Conservation (phyloP, 495 filamentous ascomycete genomes). For the Neurospora sp. region DNA sequence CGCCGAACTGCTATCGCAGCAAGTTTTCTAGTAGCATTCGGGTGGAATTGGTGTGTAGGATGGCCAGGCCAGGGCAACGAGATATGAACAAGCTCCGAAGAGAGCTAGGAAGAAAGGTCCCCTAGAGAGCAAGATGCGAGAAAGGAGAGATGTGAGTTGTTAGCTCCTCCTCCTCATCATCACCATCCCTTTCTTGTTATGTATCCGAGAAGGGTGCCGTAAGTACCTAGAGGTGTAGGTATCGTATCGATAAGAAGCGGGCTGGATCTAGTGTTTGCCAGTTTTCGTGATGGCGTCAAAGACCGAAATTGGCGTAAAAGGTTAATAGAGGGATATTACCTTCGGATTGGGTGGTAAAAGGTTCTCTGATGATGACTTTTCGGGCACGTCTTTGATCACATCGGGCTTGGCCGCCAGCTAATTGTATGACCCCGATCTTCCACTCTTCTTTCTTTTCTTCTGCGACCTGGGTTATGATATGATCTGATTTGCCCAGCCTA, state of each 20-base stretch:
- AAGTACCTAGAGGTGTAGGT: background rate
- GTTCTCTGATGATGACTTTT: background rate
- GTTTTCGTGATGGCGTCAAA: background rate
- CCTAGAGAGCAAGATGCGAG: background rate
- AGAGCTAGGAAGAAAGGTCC: background rate
- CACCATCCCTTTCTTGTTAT: background rate
- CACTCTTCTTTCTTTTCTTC: background rate
- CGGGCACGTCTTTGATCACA: background rate
- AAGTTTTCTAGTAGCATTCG: background rate
- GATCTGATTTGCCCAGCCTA: background rate
- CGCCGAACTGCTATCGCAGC: background rate
- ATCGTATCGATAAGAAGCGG: background rate
- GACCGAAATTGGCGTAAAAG: background rate
- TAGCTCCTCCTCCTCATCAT: background rate
- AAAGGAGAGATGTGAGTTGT: background rate
- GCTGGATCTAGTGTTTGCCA: background rate
- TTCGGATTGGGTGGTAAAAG: background rate
- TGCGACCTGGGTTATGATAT: background rate
- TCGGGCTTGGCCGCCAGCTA: background rate
- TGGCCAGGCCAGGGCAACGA: background rate
- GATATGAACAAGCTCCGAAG: background rate
- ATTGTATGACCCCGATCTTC: background rate
- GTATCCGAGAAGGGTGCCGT: background rate
- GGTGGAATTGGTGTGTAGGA: background rate
- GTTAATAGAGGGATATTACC: background rate